Evolutionary conservation across 768 basidiomycete genomes (phyloP).

Genomic region (Naganishia kalamii): DNA sequence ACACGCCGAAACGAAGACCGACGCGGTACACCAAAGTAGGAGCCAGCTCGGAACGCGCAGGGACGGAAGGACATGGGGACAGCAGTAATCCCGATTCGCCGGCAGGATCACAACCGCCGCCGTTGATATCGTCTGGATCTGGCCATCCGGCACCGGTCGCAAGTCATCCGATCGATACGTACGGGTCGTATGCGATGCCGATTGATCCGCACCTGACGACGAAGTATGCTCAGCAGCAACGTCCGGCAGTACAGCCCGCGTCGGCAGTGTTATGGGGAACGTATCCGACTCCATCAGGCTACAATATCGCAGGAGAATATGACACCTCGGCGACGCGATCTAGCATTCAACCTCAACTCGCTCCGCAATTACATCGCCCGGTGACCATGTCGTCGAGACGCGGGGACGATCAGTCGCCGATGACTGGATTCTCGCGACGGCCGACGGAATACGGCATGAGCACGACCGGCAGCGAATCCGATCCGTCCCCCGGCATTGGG

Average conservation of each 20-base stretch:
- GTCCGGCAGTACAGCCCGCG: not conserved
- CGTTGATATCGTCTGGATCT: not conserved
- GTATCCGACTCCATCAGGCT: not conserved
- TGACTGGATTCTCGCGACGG: not conserved
- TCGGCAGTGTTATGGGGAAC: not conserved
- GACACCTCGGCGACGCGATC: slow-evolving; percentile 5
- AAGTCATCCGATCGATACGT: not conserved
- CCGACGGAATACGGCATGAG: slow-evolving; percentile 7
- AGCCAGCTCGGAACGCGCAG: not conserved
- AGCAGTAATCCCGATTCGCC: not conserved
- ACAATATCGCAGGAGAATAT: not conserved
- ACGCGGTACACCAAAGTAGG: not conserved
- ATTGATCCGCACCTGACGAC: not conserved
- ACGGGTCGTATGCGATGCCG: not conserved
- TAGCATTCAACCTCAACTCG: not conserved
- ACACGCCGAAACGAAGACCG: slow-evolving; percentile 21
- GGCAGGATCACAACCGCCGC: not conserved
- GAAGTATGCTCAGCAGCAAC: not conserved
- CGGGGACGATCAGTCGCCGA: not conserved
- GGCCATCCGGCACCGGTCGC: not conserved
- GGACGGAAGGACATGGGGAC: not conserved
- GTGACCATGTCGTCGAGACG: not conserved
- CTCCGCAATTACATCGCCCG: not conserved
- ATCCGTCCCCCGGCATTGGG: not conserved
- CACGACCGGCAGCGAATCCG: not conserved